Evolutionary conservation across 2,329 filamentous ascomycete genomes (phyloP).

Genomic region (Diaporthe humulicola): DNA sequence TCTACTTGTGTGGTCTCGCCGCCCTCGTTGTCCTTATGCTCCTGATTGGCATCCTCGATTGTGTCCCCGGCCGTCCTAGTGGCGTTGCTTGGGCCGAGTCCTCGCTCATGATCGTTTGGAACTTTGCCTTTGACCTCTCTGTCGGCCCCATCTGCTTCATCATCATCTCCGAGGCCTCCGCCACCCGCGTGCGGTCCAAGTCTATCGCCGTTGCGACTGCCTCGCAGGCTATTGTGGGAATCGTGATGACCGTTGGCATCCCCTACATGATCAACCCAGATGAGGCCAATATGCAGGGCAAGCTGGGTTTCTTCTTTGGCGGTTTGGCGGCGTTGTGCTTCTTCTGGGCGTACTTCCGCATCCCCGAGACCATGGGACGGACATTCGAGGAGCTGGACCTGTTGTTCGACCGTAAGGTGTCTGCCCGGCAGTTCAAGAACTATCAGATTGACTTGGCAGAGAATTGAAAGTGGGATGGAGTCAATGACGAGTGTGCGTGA

Average conservation of each 20-base stretch:
- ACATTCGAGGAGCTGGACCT: slow-evolving; percentile 48
- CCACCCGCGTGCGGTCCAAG: slow-evolving; percentile 59
- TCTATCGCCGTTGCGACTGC: slow-evolving; percentile 60
- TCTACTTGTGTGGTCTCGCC: slow-evolving; percentile 62
- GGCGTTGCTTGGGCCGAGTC: slow-evolving; percentile 62
- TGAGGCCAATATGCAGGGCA: slow-evolving; percentile 58
- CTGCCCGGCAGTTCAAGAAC: slow-evolving; percentile 76
- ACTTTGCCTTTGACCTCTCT: slow-evolving; percentile 65
- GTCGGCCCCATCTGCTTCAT: slow-evolving; percentile 65
- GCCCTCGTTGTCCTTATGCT: slow-evolving; percentile 60
- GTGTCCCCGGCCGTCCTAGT: slow-evolving; percentile 55
- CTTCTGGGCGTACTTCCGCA: slow-evolving; percentile 52
- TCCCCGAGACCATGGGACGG: slow-evolving; percentile 47
- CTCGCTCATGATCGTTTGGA: slow-evolving; percentile 64
- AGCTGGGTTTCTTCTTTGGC: slow-evolving; percentile 57
- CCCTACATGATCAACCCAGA: slow-evolving; percentile 60
- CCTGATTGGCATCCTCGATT: slow-evolving; percentile 61
- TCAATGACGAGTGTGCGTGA: no score
- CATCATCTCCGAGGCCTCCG: slow-evolving; percentile 66
- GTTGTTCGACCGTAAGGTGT: slow-evolving; percentile 73
- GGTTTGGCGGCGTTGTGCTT: slow-evolving; percentile 53
- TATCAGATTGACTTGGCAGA: slow-evolving; percentile 55
- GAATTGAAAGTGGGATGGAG: background rate
- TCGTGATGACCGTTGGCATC: slow-evolving; percentile 58
- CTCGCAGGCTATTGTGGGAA: slow-evolving; percentile 55